Evolutionary conservation across 2,329 filamentous ascomycete genomes (phyloP).

Genomic region (Xylariaceae sp.): DNA sequence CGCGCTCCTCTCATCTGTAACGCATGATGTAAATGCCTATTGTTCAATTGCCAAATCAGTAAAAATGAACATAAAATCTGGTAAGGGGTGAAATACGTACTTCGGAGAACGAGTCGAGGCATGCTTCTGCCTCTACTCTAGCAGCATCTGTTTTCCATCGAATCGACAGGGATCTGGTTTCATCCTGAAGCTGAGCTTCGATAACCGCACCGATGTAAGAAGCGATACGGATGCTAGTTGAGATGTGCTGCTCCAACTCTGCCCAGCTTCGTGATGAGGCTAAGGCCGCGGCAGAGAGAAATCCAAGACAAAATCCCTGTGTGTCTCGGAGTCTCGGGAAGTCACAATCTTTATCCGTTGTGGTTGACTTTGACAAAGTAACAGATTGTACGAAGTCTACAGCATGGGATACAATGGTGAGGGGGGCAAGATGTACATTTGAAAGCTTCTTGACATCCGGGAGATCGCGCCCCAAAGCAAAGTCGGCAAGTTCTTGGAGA

Average conservation of each 20-base stretch:
- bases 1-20: conserved; percentile 1
- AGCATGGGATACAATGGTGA: conserved; percentile 3
- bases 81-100: neutral
- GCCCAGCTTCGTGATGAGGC: neutral
- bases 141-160: conserved; percentile 3
- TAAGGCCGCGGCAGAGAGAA: conserved; percentile 1
- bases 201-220: conserved; percentile 1
- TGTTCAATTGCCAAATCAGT: no score
- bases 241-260: neutral
- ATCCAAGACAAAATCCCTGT: conserved; percentile 8
- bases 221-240: neutral
- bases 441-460: neutral
- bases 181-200: neutral
- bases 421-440: conserved; percentile 4
- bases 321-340: neutral
- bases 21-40: conserved; percentile 1
- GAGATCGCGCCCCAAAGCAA: neutral
- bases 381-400: conserved; percentile 2
- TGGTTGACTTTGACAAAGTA: neutral
- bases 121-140: neutral
- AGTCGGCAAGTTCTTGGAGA: conserved; percentile 4
- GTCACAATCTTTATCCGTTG: neutral
- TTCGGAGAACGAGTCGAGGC: neutral
- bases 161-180: conserved; percentile 1
- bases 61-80: no score